These are phyloP conservation scores for Phoma sp. DNA, from an alignment of 2,329 filamentous ascomycete genomes.

Conservation along the genomic window DNA sequence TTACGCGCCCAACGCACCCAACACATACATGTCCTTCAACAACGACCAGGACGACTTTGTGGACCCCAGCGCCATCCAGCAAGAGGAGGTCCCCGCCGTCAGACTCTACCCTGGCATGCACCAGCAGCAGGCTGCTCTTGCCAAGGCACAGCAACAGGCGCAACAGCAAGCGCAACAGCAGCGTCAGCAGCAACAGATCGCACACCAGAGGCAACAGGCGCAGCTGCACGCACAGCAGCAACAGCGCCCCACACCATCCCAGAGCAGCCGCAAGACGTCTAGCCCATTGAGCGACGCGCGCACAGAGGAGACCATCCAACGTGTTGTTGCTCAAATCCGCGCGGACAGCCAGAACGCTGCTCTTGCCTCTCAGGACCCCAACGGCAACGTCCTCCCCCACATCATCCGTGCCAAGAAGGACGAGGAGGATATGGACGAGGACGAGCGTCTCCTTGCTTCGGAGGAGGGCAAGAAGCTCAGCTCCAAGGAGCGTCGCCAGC, in stretches of 20 bases:
- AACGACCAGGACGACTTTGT: constrained; percentile 63
- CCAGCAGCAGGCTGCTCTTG: constrained; percentile 77
- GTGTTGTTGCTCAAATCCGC: constrained; percentile 90
- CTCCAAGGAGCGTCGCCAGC: constrained; percentile 93
- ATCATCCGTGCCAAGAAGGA: constrained; percentile 84
- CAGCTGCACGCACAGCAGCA: constrained; percentile 59
- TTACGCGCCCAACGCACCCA: constrained; percentile 50
- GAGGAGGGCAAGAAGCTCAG: constrained; percentile 99
- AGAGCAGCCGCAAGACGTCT: constrained; percentile 45
- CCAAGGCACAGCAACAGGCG: constrained; percentile 44
- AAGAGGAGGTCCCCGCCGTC: constrained; percentile 68
- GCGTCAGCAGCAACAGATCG: constrained; percentile 61
- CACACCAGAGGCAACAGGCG: constrained; percentile 57
- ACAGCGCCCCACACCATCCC: constrained; percentile 33
- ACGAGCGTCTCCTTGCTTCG: constrained; percentile 90
- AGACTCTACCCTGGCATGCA: constrained; percentile 94
- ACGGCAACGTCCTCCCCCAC: constrained; percentile 64
- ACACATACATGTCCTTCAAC: constrained; percentile 70
- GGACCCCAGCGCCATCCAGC: constrained; percentile 75
- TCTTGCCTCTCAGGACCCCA: constrained; percentile 60
- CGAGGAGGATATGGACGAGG: constrained; percentile 98
- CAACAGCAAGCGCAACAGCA: constrained; percentile 50
- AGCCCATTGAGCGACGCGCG: constrained; percentile 54
- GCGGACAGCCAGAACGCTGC: constrained; percentile 66
- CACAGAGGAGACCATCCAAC: constrained; percentile 88